A percentile compares a stretch with the other conserved stretches of the same genome.
These are phyloP conservation scores for Beta vulgaris DNA, from an alignment of 148 eudicot genomes.

Conservation along the genomic window DNA sequence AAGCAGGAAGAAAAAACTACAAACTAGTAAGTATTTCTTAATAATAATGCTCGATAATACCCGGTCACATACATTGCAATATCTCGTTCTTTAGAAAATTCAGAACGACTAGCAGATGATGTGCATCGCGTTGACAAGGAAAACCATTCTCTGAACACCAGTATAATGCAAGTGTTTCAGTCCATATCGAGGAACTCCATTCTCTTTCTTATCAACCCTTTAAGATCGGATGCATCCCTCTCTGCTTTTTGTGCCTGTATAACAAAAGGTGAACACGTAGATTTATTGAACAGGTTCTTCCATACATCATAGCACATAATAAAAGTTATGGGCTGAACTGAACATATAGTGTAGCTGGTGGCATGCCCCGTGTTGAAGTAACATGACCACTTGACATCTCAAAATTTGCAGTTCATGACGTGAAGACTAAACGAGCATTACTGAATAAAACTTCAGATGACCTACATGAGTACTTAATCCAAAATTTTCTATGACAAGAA, in stretches of 20 bases:
- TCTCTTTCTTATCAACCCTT: constrained; percentile 89
- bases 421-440: neutral
- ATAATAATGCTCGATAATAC: constrained; percentile 4
- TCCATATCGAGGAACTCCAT: constrained; percentile 98
- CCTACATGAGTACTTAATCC: neutral
- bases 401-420: neutral
- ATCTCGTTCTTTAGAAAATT: neutral
- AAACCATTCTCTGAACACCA: neutral
- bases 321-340: neutral
- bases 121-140: constrained; percentile 1
- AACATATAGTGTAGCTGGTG: neutral
- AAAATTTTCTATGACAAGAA: neutral
- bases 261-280: neutral
- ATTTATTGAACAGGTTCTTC: neutral
- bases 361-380: neutral
- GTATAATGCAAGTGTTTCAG: constrained; percentile 26
- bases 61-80: constrained; percentile 1
- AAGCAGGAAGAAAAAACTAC: constrained; percentile 9
- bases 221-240: constrained; percentile 90
- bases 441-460: neutral
- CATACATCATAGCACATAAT: neutral
- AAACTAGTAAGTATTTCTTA: neutral
- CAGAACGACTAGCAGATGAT: constrained; percentile 10
- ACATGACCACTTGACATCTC: neutral
- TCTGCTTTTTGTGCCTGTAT: constrained; percentile 93